Evolutionary conservation across 163 green algal species (phyloP), one percentile per base, ranked within the genome.

Genomic region (Botryococcus braunii): DNA sequence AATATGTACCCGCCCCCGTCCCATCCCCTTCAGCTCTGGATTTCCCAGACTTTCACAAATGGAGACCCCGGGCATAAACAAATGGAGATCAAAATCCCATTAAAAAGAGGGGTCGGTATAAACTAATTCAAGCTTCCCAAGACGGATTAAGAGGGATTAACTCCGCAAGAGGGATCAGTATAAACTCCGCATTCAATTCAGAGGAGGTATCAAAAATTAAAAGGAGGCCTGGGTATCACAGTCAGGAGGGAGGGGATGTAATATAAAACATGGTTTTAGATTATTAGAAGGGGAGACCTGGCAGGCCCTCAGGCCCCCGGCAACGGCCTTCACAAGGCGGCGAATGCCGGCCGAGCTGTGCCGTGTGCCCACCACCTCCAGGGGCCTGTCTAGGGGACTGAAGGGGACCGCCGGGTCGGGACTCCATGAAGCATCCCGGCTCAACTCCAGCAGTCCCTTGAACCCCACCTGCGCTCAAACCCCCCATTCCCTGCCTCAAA

Each of bases 321-420:
- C 70, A 8, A 95, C 87, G 2, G 75, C 73, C 58, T 85, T 85
- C 41, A 92, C 82, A 48, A 95, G 74, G 5, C 74, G 75, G 40
- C 86, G 80, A 35, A 91, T 79, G 2, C 77, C 75, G 0, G 74
- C 29, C 7, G 76, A 88, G 5, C 83, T 76, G 68, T 91, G 86
- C 21, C 86, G 77, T 3, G 82, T 87, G 63, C 80, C 75, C 9
- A 82, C 69, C 6, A 76, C 65, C 40, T 73, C 66, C 4, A 69
- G 27, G 3, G n/a, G 39, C 43, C 52, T 43, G 2, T 31, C 25
- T 17, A 56, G 21, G 11, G 32, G 34, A 50, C 21, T 32, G 4
- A 7, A 7, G n/a, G 55, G 50, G 11, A 27, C 37, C 60, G 52
- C 31, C 25, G 29, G 60, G 5, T 41, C 29, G 11, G 60, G 37